Conservation (phyloP, 331 rosid genomes). For the Telfairia occidentalis region DNA sequence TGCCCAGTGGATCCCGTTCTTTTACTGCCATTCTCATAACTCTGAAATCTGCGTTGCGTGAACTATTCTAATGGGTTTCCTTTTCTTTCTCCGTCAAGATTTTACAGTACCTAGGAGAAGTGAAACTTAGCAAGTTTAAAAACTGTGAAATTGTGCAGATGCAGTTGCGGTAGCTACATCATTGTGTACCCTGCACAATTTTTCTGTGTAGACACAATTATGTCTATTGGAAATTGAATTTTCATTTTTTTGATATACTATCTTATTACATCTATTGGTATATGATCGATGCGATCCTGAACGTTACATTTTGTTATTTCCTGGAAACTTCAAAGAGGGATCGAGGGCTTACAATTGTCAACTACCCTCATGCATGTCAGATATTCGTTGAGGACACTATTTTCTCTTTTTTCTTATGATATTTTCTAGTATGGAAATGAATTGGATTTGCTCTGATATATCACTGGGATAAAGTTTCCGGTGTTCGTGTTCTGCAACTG, state of each 20-base stretch:
- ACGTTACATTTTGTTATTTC: neutral
- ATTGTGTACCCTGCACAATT: neutral
- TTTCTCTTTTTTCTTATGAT: neutral
- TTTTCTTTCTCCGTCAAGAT: neutral
- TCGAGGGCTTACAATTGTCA: neutral
- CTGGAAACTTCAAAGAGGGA: neutral
- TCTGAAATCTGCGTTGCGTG: neutral
- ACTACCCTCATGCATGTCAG: neutral
- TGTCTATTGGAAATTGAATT: neutral
- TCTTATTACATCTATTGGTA: neutral
- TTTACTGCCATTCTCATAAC: neutral
- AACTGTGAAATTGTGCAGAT: neutral
- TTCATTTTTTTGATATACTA: neutral
- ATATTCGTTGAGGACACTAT: neutral
- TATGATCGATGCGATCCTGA: neutral
- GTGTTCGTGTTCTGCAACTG: neutral
- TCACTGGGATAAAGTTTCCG: neutral
- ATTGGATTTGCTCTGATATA: neutral
- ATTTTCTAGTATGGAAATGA: neutral
- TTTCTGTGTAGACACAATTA: neutral
- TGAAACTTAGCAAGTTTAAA: neutral
- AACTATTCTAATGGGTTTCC: neutral
- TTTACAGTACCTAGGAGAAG: neutral
- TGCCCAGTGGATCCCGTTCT: neutral
- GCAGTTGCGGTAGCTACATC: neutral